Conservation (phyloP, 2,329 filamentous ascomycete species). For the Aspergillus brasiliensis region DNA sequence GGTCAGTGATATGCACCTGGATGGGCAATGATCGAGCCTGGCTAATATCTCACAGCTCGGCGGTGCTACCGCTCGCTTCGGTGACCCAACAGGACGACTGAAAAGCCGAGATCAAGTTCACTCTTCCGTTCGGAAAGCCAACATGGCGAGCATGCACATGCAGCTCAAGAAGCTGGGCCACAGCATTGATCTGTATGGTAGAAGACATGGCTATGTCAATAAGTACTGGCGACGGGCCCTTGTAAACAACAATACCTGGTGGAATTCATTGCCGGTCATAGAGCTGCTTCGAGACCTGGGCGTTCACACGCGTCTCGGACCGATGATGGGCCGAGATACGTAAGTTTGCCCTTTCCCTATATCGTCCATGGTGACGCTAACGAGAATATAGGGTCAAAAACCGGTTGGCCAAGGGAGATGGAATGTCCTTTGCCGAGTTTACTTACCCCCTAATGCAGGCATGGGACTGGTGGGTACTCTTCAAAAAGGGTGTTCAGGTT, state of each 20-base stretch:
- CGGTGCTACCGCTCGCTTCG: slow-evolving; percentile 49
- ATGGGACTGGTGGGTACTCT: slow-evolving; percentile 96
- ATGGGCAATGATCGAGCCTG: background rate
- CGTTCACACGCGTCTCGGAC: slow-evolving; percentile 71
- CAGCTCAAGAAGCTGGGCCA: slow-evolving; percentile 66
- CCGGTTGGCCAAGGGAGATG: slow-evolving; percentile 80
- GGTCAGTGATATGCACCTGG: slow-evolving; percentile 32
- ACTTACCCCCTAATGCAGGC: slow-evolving; percentile 89
- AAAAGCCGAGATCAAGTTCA: slow-evolving; percentile 42
- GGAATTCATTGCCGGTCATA: slow-evolving; percentile 69
- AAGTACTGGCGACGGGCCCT: slow-evolving; percentile 65
- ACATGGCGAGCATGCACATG: slow-evolving; percentile 53
- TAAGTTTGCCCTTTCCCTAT: slow-evolving; percentile 50
- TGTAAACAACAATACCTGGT: slow-evolving; percentile 83
- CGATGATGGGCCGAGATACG: slow-evolving; percentile 88
- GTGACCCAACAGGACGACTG: slow-evolving; percentile 50
- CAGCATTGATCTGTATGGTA: slow-evolving; percentile 69
- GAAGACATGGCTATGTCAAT: slow-evolving; percentile 64
- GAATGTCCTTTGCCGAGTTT: slow-evolving; percentile 94
- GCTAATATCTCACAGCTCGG: slow-evolving; percentile 44
- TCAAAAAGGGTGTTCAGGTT: slow-evolving; percentile 70
- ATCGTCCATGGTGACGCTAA: background rate
- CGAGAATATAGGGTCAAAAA: slow-evolving; percentile 65
- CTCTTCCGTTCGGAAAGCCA: slow-evolving; percentile 45
- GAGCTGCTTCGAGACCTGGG: slow-evolving; percentile 78